Evolutionary conservation across 345 rosid species (phyloP), one percentile per base, ranked within the genome.

Genomic region (Rhizophora mangle): DNA sequence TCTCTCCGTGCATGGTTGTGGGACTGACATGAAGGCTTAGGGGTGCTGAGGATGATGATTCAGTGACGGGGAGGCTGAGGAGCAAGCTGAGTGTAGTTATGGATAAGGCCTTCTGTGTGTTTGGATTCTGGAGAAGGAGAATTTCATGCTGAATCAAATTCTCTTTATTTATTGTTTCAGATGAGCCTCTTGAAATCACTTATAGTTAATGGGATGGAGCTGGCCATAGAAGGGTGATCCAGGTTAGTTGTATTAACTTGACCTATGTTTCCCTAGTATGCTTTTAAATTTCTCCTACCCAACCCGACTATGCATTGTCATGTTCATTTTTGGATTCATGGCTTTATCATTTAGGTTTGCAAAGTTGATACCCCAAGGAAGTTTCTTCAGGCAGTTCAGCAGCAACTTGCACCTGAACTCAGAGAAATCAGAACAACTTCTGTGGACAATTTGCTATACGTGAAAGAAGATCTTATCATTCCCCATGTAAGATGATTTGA

Each of bases 191-290:
- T 72, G 61, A 89, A 85, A 92, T 96, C 64, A 96, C 98, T 71
- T 90, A 96, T 85, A 96, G 98, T 75, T 92, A 96, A 76, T 96
- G 97, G 98, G 99, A 96, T 84, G 99, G 99, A 67, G 83, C 96
- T 6, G 99, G 98, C 37, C 99, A 96, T 70, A 90, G 98, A 75
- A 83, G 98, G 71, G 94, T 85, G 72, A 80, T 92, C 75, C 97
- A 87, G 88, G 99, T 76, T 73, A 80, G 88, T 76, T 61, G 60
- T 68, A 34, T 60, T 62, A 43, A 64, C 21, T 11, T 70, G n/a
- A 65, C 65, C 46, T 13, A 65, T 13, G 36, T 56, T 30, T 70
- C 31, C n/a, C 59, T 63, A 34, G 65, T 65, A 7, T 76, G 43
- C 73, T 27, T 76, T 39, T 13, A 13, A 27, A 58, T 60, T 2